Conservation (phyloP, 2,329 filamentous ascomycete genomes). For the Hymenoscyphus infarciens region DNA sequence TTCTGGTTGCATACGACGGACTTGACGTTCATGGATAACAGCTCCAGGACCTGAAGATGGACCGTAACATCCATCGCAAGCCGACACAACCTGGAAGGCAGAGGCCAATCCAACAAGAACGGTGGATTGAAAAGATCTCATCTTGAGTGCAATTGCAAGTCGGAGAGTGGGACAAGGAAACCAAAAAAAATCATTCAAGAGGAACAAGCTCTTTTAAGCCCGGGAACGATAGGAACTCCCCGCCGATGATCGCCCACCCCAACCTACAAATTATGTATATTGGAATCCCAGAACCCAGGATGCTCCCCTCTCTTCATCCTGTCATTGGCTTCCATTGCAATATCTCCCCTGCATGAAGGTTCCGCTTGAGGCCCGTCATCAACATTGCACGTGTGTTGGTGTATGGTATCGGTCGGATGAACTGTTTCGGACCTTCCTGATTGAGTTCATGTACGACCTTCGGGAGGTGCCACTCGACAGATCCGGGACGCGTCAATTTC, state of each 20-base stretch:
- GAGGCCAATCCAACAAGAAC: slow-evolving; percentile 20
- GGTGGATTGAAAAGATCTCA: slow-evolving; percentile 17
- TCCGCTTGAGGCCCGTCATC: slow-evolving; percentile 4
- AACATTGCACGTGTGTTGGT: slow-evolving; percentile 2
- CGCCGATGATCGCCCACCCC: background rate
- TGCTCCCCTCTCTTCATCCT: background rate
- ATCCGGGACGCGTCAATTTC: background rate
- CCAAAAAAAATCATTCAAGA: background rate
- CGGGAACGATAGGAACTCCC: background rate
- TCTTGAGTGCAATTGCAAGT: slow-evolving; percentile 10
- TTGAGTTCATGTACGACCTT: background rate
- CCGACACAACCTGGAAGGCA: slow-evolving; percentile 29
- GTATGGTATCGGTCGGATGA: background rate
- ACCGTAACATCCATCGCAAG: slow-evolving; percentile 43
- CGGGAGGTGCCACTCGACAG: background rate
- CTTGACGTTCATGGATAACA: slow-evolving; percentile 45
- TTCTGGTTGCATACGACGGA: slow-evolving; percentile 48
- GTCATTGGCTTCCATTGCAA: background rate
- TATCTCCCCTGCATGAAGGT: background rate
- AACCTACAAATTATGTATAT: background rate
- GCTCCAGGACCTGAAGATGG: slow-evolving; percentile 34
- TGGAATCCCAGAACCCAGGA: background rate
- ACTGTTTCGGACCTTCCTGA: slow-evolving; percentile 9
- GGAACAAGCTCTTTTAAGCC: background rate
- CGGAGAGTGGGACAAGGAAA: background rate